Base-by-base conservation (phyloP, 2,329 filamentous ascomycete species). In the Penicillium sp. region DNA sequence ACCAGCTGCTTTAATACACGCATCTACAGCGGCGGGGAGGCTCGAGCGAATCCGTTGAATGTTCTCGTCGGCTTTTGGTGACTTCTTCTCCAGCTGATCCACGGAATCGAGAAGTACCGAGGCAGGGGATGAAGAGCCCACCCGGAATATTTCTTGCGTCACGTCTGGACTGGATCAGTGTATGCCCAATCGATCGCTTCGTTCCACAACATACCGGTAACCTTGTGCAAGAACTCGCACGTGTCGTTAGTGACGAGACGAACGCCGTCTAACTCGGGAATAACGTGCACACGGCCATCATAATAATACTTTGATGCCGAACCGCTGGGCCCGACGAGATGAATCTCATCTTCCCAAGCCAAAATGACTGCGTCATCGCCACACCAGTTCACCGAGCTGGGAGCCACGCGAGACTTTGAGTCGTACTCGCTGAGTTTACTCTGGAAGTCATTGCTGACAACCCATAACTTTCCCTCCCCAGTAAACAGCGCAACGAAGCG, bases 151-250 rank as follows among this genome's bases (percentile, higher is more conserved):
- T 50, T 95, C 88, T 51, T 95, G 87, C 0, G 88, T 92, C 35
- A 90, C 88, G 57, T 86, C 84, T 79, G 47, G 20, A 30, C 36
- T 18, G 33, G 39, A 43, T 40, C 9, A 53, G 58, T 49, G 54
- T 42, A 9, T 38, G 13, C 44, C 30, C 10, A 14, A 39, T 20
- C 25, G 20, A 18, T 9, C 24, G n/a, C 14, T 27, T 25, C 6
- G 13, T 30, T 28, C 14, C n/a, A 24, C 6, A 51, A 56, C 69
- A 60, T 69, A 74, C 79, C 77, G 0, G 92, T 89, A 0, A 99
- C 91, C 66, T 91, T 92, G 64, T 99, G 92, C n/a, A 99, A 69
- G 66, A 97, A 97, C 63, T 99, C 94, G 73, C 92, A 97, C n/a
- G 89, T 86, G 64, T 96, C 90, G 63, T 95, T 96, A 3, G 90